These are phyloP conservation scores for Luffa aegyptiaca DNA, from an alignment of 306 rosid genomes.

Conservation along the genomic window DNA sequence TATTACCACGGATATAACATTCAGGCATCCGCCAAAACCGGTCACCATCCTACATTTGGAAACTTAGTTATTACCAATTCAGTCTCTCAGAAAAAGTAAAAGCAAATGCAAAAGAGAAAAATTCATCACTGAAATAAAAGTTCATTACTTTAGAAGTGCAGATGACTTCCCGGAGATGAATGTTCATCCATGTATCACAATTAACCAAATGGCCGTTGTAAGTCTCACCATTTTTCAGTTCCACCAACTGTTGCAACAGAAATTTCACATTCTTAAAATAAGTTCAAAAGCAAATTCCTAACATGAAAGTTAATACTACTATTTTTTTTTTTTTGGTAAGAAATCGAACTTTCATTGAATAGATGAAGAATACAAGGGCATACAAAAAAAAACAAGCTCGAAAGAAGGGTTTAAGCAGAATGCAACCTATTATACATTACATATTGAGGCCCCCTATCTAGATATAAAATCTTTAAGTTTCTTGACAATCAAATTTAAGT, in stretches of 20 bases:
- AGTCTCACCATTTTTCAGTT: conserved; percentile 93
- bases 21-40: conserved; percentile 99
- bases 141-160: conserved; percentile 79
- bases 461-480: background rate
- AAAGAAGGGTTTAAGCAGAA: background rate
- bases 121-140: background rate
- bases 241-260: conserved; percentile 64
- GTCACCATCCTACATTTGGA: conserved; percentile 76
- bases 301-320: background rate
- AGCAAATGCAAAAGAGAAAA: background rate
- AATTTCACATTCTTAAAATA: background rate
- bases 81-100: background rate
- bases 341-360: no score
- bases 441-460: background rate
- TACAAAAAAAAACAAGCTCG: background rate
- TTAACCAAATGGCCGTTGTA: conserved; percentile 98
- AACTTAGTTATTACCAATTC: background rate
- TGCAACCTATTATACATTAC: no score
- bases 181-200: conserved; percentile 99
- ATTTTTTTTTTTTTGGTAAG: no score
- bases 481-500: background rate
- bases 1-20: conserved; percentile 92
- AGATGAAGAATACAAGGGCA: background rate
- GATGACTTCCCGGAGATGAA: conserved; percentile 96
- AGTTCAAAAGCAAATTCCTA: background rate